phyloP scores from a whole-genome alignment of 306 rosid species.

The Morella rubra region DNA sequence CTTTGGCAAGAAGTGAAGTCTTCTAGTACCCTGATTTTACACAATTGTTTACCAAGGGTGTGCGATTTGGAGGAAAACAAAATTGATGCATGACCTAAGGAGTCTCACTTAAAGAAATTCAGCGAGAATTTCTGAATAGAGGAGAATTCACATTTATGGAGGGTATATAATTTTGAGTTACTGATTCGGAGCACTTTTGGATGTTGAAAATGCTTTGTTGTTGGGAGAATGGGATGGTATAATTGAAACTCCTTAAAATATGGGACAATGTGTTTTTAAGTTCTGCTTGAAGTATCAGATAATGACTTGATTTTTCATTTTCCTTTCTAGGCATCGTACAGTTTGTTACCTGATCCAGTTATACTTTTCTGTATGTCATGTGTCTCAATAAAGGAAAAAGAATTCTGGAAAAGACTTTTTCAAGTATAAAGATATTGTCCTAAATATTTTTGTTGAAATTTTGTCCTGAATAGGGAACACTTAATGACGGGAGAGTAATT shows the following conservation, averaged over 20 bases:
- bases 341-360: not conserved
- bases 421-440: not conserved
- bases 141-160: not conserved
- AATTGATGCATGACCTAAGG: not conserved
- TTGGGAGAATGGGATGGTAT: not conserved
- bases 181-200: not conserved
- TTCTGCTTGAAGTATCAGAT: not conserved
- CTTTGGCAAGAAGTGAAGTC: not conserved
- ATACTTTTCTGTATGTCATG: not conserved
- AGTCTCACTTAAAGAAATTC: not conserved
- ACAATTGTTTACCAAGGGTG: not conserved
- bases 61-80: not conserved
- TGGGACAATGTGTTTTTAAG: not conserved
- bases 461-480: conserved; percentile 57
- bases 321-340: not conserved
- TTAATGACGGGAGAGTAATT: conserved; percentile 67
- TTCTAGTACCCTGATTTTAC: not conserved
- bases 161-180: not conserved
- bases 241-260: too few species aligned
- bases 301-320: not conserved
- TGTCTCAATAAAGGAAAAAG: not conserved
- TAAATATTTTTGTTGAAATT: not conserved
- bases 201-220: not conserved
- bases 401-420: not conserved
- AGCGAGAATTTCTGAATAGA: not conserved